Evolutionary conservation across 75 land plant species (phyloP).

Genomic region (Sequoia sempervirens): DNA sequence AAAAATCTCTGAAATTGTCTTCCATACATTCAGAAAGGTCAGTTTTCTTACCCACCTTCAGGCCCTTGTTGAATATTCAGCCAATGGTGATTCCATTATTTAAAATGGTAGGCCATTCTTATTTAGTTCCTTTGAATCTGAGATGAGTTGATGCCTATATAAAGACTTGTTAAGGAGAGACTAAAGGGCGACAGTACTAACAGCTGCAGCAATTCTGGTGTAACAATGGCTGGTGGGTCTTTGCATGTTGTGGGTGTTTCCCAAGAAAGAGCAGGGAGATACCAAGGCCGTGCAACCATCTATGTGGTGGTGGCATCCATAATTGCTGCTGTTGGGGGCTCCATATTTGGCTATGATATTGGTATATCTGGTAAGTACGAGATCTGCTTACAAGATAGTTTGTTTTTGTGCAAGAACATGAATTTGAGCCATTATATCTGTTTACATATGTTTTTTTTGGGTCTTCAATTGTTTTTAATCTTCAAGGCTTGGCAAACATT

Average conservation of each 20-base stretch:
- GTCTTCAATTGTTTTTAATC: not conserved
- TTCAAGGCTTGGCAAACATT: not conserved
- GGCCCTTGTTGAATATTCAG: not conserved
- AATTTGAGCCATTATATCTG: no score
- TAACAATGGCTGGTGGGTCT: constrained; percentile 42
- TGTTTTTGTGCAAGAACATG: no score
- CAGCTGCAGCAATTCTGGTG: not conserved
- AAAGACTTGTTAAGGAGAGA: not conserved
- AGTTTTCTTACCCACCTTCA: no score
- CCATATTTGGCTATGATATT: constrained; percentile 74
- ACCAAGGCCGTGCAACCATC: constrained; percentile 48
- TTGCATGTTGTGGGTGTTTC: constrained; percentile 34
- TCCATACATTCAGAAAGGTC: no score
- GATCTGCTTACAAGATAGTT: not conserved
- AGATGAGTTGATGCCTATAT: not conserved
- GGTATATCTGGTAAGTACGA: constrained; percentile 55
- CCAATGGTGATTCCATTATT: not conserved
- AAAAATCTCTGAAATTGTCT: no score
- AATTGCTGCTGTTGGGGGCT: constrained; percentile 65
- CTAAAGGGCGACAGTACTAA: not conserved
- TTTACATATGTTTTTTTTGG: not conserved
- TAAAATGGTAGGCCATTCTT: not conserved
- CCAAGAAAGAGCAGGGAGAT: constrained; percentile 48
- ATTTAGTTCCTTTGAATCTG: not conserved
- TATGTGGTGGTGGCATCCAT: constrained; percentile 60